Base-by-base conservation (phyloP, 306 rosid genomes). In the Cicer cuneatum region DNA sequence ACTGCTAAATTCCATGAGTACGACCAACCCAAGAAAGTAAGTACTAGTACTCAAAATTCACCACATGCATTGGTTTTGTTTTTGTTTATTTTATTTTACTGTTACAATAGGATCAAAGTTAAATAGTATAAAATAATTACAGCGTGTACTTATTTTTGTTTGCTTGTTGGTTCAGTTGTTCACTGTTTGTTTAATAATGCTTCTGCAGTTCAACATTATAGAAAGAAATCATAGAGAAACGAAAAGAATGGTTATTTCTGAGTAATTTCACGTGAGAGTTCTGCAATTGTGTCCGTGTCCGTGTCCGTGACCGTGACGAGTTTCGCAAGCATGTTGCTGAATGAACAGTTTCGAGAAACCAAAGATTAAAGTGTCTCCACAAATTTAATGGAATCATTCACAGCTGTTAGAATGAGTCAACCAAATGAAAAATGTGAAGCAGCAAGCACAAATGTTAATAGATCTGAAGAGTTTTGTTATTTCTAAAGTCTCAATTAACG, bases 191-290 rank as follows among this genome's bases (percentile, higher is more conserved):
- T 78, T 52, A 75, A 75, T 75, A 77, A 76, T 71, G 71, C 7
- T 70, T 45, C 3, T 76, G 81, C 78, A 81, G 85, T 14, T 71
- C 57, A 40, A 45, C 75, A 76, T 46, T 71, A 81, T 76, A 59
- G 66, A 59, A 59, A 59, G 35, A 29, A 66, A 66, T 70, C 82
- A 76, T 81, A 81, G 85, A 76, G 81, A 71, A 52, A 46, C 9
- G 73, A 72, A 64, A 81, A 76, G 78, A 71, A 81, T 76, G 81
- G 81, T 76, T 81, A 70, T 75, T 70, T 29, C 60, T 58, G 83
- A 39, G 73, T 69, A 69, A 62, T 51, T 76, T 76, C 87, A 75
- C 79, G 87, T 83, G 84, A 76, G 42, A 58, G 53, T 63, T 40
- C 86, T 79, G 84, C 18, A 65, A 70, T 3, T 2, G 69, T 83